A percentile compares a stretch with the other conserved stretches of the same genome.
Evolutionary conservation across 345 rosid species (phyloP).

Genomic region (Eucalyptus polyanthemos): DNA sequence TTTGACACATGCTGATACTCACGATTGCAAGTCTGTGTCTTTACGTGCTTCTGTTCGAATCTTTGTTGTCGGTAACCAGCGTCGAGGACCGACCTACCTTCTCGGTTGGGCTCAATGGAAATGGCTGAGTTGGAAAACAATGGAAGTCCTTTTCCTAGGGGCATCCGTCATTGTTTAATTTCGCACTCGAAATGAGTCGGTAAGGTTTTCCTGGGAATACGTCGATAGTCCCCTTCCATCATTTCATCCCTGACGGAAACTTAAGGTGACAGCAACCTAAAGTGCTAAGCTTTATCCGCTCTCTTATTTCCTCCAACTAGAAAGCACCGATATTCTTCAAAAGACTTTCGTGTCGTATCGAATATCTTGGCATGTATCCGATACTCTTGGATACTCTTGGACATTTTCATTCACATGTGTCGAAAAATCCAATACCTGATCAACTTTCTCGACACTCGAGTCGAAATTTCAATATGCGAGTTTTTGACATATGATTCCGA

Average conservation of each 20-base stretch:
- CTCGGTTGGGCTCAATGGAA: background rate
- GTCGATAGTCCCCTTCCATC: background rate
- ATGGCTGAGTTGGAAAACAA: background rate
- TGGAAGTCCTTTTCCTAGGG: background rate
- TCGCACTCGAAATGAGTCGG: background rate
- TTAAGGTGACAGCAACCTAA: background rate
- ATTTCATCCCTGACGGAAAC: background rate
- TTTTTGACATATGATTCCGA: rapidly evolving
- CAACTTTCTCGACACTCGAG: too few relatives aligned
- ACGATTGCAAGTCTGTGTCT: background rate
- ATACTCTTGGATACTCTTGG: rapidly evolving
- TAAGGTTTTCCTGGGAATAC: background rate
- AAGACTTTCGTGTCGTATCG: too few relatives aligned
- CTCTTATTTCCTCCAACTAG: background rate
- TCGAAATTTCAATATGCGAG: too few relatives aligned
- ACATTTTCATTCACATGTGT: rapidly evolving
- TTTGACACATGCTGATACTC: background rate
- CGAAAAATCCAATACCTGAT: rapidly evolving
- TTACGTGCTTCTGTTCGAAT: background rate
- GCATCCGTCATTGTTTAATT: background rate
- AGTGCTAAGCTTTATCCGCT: background rate
- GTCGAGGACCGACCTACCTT: background rate
- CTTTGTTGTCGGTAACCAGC: background rate
- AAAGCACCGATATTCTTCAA: rapidly evolving
- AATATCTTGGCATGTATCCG: rapidly evolving